A percentile compares a stretch with the other conserved stretches of the same genome.
phyloP scores from a whole-genome alignment of 129 eudicot genomes.

The Helianthus tuberosus region DNA sequence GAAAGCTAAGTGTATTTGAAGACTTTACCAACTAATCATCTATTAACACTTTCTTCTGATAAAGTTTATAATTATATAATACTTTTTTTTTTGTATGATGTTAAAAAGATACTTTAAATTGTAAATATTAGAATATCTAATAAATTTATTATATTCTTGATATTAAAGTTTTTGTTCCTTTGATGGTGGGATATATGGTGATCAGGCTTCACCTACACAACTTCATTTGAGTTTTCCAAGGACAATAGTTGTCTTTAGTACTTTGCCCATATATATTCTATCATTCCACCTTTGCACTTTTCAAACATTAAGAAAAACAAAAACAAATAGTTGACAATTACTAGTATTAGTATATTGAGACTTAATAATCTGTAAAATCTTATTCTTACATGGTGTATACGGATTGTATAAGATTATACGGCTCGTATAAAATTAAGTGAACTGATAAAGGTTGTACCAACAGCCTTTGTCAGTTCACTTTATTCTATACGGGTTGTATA shows the following conservation, averaged over 20 bases:
- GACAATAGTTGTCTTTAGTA: constrained; percentile 18
- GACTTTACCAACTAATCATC: too few relatives aligned
- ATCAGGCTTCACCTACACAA: constrained; percentile 35
- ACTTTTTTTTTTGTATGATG: not conserved
- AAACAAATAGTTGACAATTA: not conserved
- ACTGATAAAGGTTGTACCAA: too few relatives aligned
- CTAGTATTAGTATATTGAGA: too few relatives aligned
- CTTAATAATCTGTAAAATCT: too few relatives aligned
- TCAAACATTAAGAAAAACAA: not conserved
- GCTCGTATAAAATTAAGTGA: too few relatives aligned
- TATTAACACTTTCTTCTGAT: not conserved
- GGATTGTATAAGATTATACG: too few relatives aligned
- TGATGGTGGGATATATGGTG: constrained; percentile 21
- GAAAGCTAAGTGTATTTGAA: too few relatives aligned
- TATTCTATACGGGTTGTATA: too few relatives aligned
- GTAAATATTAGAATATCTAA: constrained; percentile 1
- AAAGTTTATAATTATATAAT: not conserved
- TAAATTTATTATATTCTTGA: not conserved
- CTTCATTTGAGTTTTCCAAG: constrained; percentile 22
- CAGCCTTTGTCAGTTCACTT: too few relatives aligned
- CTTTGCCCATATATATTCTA: constrained; percentile 9
- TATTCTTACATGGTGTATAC: too few relatives aligned
- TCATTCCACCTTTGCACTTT: constrained; percentile 10
- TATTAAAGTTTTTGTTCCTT: constrained; percentile 8
- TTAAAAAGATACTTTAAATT: not conserved